Conservation (phyloP, 1,284 basidiomycete species). For the Ceratobasidium sp. region DNA sequence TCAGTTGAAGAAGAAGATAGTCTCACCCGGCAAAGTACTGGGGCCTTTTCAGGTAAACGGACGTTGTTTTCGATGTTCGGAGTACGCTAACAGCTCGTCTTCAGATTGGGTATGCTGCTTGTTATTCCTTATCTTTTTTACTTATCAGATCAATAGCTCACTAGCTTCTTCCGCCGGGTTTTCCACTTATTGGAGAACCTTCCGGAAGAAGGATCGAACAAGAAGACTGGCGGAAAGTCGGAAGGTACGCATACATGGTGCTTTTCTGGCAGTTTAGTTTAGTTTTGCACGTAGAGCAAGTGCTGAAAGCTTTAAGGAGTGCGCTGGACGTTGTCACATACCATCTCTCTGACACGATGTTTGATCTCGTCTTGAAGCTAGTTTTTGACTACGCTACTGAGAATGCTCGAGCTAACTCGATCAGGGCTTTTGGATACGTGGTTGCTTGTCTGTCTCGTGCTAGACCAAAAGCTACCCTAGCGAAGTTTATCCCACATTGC, state of each 20-base stretch:
- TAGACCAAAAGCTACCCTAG: conserved; percentile 77
- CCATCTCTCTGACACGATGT: conserved; percentile 87
- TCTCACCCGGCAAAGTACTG: conserved; percentile 78
- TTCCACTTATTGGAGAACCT: conserved; percentile 90
- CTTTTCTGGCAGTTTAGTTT: conserved; percentile 43
- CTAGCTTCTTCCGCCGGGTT: conserved; percentile 85
- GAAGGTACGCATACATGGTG: conserved; percentile 45
- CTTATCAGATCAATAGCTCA: conserved; percentile 78
- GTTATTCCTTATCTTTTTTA: not conserved
- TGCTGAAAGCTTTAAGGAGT: conserved; percentile 82
- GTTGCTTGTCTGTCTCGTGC: conserved; percentile 86
- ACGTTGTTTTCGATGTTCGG: conserved; percentile 1
- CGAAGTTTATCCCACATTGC: conserved; percentile 83
- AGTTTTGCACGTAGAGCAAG: conserved; percentile 64
- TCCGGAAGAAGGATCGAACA: conserved; percentile 81
- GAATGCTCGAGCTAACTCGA: conserved; percentile 86
- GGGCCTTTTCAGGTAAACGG: conserved; percentile 73
- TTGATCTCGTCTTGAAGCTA: conserved; percentile 85
- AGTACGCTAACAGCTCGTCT: conserved; percentile 35
- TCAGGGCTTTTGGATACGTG: conserved; percentile 89
- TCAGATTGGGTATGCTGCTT: conserved; percentile 9
- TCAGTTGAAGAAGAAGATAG: conserved; percentile 76
- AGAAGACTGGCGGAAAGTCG: conserved; percentile 55
- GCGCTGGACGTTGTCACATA: conserved; percentile 87
- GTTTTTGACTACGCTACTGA: conserved; percentile 88